Evolutionary conservation across 164 flowering plant species (phyloP).

Genomic region (Vitis rotundifolia): DNA sequence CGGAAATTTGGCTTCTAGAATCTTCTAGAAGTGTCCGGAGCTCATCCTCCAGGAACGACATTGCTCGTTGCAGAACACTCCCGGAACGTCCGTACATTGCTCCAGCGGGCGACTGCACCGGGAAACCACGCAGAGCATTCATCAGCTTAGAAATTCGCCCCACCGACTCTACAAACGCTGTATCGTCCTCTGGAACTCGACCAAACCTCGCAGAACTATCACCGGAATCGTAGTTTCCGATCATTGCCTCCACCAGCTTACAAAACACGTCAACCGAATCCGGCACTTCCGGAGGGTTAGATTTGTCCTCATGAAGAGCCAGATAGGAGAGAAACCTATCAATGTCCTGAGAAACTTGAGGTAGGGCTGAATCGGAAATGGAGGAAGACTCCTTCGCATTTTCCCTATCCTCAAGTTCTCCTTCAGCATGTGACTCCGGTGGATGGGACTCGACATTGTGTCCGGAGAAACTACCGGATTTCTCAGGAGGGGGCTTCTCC

Average conservation of each 20-base stretch:
- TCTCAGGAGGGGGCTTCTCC: not conserved
- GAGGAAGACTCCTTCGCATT: no score
- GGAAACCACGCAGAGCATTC: constrained; percentile 10
- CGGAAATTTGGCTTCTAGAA: constrained; percentile 1
- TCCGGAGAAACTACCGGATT: constrained; percentile 9
- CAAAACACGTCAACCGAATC: constrained; percentile 19
- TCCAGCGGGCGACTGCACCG: not conserved
- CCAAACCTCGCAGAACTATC: constrained; percentile 19
- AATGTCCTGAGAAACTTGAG: not conserved
- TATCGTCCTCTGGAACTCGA: constrained; percentile 19
- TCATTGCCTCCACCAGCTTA: constrained; percentile 28
- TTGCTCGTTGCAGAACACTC: constrained; percentile 47
- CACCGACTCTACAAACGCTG: constrained; percentile 30
- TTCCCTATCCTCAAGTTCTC: no score
- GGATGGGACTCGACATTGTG: not conserved
- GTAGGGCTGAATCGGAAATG: not conserved
- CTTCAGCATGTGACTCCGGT: not conserved
- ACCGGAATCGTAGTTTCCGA: constrained; percentile 15
- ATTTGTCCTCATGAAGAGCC: not conserved
- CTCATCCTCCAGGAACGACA: constrained; percentile 66
- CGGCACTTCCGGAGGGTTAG: constrained; percentile 27
- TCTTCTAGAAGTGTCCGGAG: constrained; percentile 57
- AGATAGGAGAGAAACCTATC: not conserved
- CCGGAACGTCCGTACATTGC: constrained; percentile 7
- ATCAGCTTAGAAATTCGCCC: constrained; percentile 30